Evolutionary conservation across 306 rosid species (phyloP), one percentile per base, ranked within the genome.

Genomic region (Vigna reflexopilosa): DNA sequence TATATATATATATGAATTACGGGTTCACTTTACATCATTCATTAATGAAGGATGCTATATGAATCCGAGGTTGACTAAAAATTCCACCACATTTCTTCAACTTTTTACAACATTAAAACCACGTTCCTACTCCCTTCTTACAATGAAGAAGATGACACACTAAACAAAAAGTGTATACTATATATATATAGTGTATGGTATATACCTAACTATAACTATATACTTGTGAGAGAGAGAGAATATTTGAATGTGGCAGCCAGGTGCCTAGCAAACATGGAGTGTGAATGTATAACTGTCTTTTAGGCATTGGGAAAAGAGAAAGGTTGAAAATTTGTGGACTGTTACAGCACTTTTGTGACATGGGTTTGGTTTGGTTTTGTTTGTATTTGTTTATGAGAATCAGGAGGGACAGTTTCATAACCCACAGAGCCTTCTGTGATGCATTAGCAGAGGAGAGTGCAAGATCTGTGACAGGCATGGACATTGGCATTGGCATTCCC

Each of bases 391-490:
- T 74, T 42, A 10, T 77, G 79, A 36, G 47, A 22, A 76, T 24
- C 91, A 95, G 99, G 88, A 91, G 97, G 85, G 99, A 95, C 81
- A 93, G 98, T 83, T 95, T 95, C 91, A 91, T 91, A 84, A 93
- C 99, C 15, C 99, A 95, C 87, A 91, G 99, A 93, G 99, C 99
- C 5, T 95, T 95, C 84, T 95, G 99, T 83, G 97, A 95, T 84
- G 98, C 97, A 61, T 82, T 95, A 47, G 97, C 96, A 76, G 96
- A 93, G 56, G 99, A 95, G 77, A 91, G 89, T 86, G 98, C 89
- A 65, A 88, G 94, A 87, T 82, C 85, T 3, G 57, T 68, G 19
- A 48, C 84, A 56, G 28, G 14, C 47, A 79, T 20, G 28, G 15
- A 17, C 38, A 58, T 28, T 10, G 63, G n/a, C 34, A 56, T 22